These are phyloP conservation scores for Boletus rubroflammeus DNA, from an alignment of 768 basidiomycete species.

Conservation along the genomic window DNA sequence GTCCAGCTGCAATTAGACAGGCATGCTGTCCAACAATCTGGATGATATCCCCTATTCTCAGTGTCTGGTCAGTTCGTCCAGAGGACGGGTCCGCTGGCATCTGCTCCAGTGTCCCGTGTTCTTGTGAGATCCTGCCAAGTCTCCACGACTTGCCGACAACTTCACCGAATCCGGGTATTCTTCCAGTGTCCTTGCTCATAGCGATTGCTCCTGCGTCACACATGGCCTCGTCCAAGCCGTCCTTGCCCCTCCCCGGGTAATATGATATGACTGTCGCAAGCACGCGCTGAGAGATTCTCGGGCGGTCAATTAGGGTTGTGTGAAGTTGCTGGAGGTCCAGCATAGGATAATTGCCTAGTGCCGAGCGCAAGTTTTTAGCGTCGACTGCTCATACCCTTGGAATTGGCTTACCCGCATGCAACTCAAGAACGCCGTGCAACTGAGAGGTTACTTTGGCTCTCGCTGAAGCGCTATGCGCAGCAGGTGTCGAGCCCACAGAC, in stretches of 20 bases:
- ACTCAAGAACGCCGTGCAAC: constrained; percentile 62
- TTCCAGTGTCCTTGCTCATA: constrained; percentile 84
- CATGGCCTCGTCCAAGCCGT: constrained; percentile 68
- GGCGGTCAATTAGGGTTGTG: constrained; percentile 58
- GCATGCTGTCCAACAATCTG: constrained; percentile 84
- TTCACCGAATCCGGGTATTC: constrained; percentile 66
- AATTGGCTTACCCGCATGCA: constrained; percentile 61
- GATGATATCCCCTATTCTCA: constrained; percentile 59
- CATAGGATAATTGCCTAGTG: constrained; percentile 73
- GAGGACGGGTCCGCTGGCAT: constrained; percentile 17
- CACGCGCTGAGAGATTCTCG: constrained; percentile 62
- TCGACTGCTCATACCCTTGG: neutral
- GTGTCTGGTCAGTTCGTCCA: constrained; percentile 14
- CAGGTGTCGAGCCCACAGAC: constrained; percentile 84
- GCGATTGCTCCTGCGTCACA: constrained; percentile 84
- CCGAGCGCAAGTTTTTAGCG: neutral
- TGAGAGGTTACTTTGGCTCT: constrained; percentile 43
- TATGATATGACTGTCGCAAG: constrained; percentile 74
- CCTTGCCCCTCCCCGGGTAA: constrained; percentile 64
- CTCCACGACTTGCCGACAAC: constrained; percentile 64
- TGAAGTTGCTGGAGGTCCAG: constrained; percentile 81
- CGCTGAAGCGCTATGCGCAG: constrained; percentile 72
- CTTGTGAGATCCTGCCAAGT: constrained; percentile 66
- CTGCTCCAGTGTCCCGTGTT: constrained; percentile 69
- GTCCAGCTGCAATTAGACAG: constrained; percentile 74